Evolutionary conservation across 345 rosid species (phyloP).

Genomic region (Trapa incisa): DNA sequence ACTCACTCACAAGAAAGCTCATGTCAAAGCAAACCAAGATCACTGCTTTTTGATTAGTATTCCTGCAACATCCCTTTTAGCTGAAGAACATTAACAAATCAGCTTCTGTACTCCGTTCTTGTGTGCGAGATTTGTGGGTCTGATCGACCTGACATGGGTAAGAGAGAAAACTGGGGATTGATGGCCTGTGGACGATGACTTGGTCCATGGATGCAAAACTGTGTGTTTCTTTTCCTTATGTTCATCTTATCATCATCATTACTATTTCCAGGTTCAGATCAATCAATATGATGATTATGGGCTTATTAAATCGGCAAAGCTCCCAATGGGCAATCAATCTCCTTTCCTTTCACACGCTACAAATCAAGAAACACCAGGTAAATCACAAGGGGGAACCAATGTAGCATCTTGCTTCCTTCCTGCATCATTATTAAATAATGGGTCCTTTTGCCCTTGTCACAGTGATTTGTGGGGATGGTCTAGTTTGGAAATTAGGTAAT

Average conservation of each 20-base stretch:
- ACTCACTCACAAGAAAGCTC: neutral
- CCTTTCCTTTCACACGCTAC: too few species aligned
- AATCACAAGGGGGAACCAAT: neutral
- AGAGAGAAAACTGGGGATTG: neutral
- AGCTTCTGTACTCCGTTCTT: neutral
- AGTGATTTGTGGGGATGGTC: neutral
- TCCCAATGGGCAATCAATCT: too few species aligned
- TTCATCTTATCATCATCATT: too few species aligned
- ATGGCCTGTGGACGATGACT: conserved; percentile 2
- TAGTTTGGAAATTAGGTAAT: conserved; percentile 2
- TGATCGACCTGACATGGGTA: neutral
- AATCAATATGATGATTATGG: too few species aligned
- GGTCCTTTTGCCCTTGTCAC: too few species aligned
- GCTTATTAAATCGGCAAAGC: too few species aligned
- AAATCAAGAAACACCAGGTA: too few species aligned
- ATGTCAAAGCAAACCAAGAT: neutral
- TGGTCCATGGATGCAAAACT: conserved; percentile 5
- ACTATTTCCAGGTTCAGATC: too few species aligned
- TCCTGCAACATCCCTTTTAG: neutral
- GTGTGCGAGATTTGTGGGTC: neutral
- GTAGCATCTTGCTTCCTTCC: neutral
- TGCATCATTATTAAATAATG: neutral
- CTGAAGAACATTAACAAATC: neutral
- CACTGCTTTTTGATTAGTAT: neutral
- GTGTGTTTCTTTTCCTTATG: neutral